These are phyloP conservation scores for Aspergillus bertholletiae DNA, from an alignment of 495 filamentous ascomycete species.

Conservation along the genomic window DNA sequence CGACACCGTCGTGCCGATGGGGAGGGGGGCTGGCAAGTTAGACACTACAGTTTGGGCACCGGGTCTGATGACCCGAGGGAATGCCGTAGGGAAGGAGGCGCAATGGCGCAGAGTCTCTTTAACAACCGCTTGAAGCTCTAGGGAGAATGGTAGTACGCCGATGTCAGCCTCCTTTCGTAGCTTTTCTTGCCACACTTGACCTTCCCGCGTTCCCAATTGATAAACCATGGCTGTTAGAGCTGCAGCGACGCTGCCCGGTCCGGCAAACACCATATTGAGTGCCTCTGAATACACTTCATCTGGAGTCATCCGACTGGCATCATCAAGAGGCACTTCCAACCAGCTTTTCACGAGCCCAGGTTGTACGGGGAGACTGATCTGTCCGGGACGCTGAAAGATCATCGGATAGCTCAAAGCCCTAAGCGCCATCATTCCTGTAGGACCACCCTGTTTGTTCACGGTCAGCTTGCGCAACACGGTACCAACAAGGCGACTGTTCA, in stretches of 20 bases:
- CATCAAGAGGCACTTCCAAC: conserved; percentile 11
- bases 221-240: conserved; percentile 13
- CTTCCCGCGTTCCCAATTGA: conserved; percentile 12
- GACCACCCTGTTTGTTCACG: too few species aligned
- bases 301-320: conserved; percentile 10
- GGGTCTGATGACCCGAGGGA: conserved; percentile 40
- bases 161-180: conserved; percentile 1
- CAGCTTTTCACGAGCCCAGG: conserved; percentile 14
- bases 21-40: conserved; percentile 47
- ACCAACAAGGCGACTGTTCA: conserved; percentile 10
- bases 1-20: conserved; percentile 55
- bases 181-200: conserved; percentile 15
- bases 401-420: neutral
- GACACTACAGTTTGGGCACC: conserved; percentile 16
- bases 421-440: conserved; percentile 5
- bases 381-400: conserved; percentile 4
- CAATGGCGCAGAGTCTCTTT: conserved; percentile 71
- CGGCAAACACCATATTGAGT: conserved; percentile 15
- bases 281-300: conserved; percentile 11
- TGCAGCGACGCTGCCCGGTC: conserved; percentile 14
- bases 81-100: conserved; percentile 65
- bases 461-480: neutral
- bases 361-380: neutral
- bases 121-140: conserved; percentile 66
- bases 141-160: conserved; percentile 32